Evolutionary conservation across 148 eudicot species (phyloP).

Genomic region (Diospyros kaki): DNA sequence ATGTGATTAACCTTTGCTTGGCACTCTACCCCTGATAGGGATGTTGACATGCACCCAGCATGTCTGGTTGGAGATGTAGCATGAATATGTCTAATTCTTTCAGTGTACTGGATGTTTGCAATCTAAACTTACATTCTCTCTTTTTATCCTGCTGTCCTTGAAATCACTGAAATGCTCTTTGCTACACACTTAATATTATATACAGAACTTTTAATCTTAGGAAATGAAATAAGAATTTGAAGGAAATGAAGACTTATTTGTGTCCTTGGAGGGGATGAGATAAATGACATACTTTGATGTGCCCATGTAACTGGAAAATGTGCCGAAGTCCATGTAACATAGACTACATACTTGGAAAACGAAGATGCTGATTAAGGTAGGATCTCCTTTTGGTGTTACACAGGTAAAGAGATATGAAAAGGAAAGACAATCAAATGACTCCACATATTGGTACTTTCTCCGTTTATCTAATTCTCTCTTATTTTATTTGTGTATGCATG

Average conservation of each 20-base stretch:
- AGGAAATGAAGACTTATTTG: neutral
- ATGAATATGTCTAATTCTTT: neutral
- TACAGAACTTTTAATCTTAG: neutral
- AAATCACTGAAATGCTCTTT: neutral
- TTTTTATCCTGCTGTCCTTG: neutral
- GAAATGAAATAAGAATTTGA: slow-evolving; percentile 1
- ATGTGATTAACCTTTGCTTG: neutral
- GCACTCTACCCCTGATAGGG: neutral
- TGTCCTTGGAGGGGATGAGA: neutral
- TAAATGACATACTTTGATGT: neutral
- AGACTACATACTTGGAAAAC: neutral
- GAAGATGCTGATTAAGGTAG: slow-evolving; percentile 6
- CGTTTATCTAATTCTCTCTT: neutral
- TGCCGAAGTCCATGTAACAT: neutral
- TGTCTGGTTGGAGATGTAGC: neutral
- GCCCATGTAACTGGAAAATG: neutral
- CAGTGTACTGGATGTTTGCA: neutral
- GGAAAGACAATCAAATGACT: slow-evolving; percentile 69
- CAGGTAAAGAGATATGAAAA: slow-evolving; percentile 85
- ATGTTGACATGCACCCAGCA: neutral
- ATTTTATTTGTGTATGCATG: neutral
- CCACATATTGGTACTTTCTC: slow-evolving; percentile 79
- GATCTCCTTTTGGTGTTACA: neutral
- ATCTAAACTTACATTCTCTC: neutral
- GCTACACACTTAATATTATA: neutral